Percentiles rank a stretch among this genome's conserved stretches.
Conservation (phyloP, 768 basidiomycete genomes). For the Scleroderma citrinum region DNA sequence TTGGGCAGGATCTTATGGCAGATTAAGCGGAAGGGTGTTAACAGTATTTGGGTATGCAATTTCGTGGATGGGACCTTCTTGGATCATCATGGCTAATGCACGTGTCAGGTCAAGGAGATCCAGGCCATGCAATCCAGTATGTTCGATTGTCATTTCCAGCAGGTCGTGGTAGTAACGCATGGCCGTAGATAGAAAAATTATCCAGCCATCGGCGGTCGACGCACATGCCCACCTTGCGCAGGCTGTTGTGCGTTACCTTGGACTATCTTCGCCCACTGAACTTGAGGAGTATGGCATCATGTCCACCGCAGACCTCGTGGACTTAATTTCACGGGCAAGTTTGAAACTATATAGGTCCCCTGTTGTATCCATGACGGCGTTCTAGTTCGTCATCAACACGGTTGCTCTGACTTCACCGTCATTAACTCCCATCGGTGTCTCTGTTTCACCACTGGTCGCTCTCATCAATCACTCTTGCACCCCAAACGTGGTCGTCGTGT, state of each 20-base stretch:
- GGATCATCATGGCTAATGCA: not conserved
- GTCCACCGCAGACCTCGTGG: slow-evolving; percentile 59
- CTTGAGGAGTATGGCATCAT: slow-evolving; percentile 51
- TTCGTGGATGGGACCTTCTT: not conserved
- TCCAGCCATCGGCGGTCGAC: slow-evolving; percentile 45
- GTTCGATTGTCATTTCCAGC: slow-evolving; percentile 19
- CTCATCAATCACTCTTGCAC: slow-evolving; percentile 86
- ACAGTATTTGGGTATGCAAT: slow-evolving; percentile 51
- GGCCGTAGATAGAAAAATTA: slow-evolving; percentile 53
- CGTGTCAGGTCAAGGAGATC: slow-evolving; percentile 52
- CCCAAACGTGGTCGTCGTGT: slow-evolving; percentile 89
- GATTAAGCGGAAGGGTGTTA: slow-evolving; percentile 47
- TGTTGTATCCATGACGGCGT: not conserved
- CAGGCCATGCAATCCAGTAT: slow-evolving; percentile 72
- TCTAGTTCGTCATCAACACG: slow-evolving; percentile 86
- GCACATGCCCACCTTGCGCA: slow-evolving; percentile 68
- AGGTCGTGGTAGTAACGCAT: not conserved
- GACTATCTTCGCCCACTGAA: slow-evolving; percentile 51
- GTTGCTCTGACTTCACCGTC: slow-evolving; percentile 79
- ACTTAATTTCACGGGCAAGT: slow-evolving; percentile 65
- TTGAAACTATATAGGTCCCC: not conserved
- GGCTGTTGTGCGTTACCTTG: slow-evolving; percentile 66
- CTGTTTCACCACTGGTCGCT: slow-evolving; percentile 75
- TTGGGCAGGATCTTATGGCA: slow-evolving; percentile 72
- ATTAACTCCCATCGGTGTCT: slow-evolving; percentile 75